Evolutionary conservation across 768 basidiomycete species (phyloP).

Genomic region (Strobilomyces dryophilus): DNA sequence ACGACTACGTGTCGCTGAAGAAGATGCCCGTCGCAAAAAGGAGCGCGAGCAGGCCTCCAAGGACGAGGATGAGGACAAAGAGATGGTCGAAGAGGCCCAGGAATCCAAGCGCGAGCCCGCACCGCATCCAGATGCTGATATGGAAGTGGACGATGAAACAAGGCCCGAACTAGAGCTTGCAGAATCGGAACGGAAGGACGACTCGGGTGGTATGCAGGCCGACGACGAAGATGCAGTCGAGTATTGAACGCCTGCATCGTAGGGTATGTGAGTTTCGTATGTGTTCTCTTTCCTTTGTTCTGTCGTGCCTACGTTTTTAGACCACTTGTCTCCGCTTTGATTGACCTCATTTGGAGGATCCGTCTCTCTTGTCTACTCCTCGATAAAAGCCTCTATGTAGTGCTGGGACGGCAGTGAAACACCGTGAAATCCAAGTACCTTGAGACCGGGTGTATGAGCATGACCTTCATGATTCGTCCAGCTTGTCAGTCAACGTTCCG

Average conservation of each 20-base stretch:
- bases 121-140: constrained; percentile 24
- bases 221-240: constrained; percentile 83
- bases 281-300: constrained; percentile 12
- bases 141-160: constrained; percentile 35
- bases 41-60: constrained; percentile 37
- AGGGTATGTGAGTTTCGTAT: constrained; percentile 29
- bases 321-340: constrained; percentile 12
- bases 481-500: neutral
- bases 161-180: constrained; percentile 32
- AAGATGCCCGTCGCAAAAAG: constrained; percentile 47
- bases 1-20: constrained; percentile 62
- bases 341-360: constrained; percentile 7
- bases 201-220: constrained; percentile 49
- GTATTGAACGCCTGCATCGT: constrained; percentile 41
- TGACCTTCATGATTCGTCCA: neutral
- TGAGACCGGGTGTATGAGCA: neutral
- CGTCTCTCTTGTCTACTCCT: neutral
- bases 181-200: constrained; percentile 50
- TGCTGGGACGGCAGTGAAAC: neutral
- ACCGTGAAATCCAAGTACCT: neutral
- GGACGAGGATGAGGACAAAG: constrained; percentile 31
- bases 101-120: constrained; percentile 19
- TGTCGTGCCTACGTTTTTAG: constrained; percentile 14
- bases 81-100: constrained; percentile 28
- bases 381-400: neutral